These are phyloP conservation scores for Papiliotrema nemorosa DNA, from an alignment of 1,284 basidiomycete species.

Conservation along the genomic window DNA sequence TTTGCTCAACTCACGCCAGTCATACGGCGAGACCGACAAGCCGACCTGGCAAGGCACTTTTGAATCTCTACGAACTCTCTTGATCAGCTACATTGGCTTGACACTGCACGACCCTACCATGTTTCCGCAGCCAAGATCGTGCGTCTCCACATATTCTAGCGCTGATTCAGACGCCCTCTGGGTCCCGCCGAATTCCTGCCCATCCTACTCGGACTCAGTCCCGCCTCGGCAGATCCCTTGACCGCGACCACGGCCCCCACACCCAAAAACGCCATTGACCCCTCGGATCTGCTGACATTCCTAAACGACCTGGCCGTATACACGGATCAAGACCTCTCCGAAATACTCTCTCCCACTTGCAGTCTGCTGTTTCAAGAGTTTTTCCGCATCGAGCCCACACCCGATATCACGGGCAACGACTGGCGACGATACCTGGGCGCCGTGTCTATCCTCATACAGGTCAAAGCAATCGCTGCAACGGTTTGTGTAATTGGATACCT, in stretches of 20 bases:
- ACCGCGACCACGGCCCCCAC: slow-evolving; percentile 33
- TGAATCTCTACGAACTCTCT: slow-evolving; percentile 69
- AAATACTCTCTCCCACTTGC: slow-evolving; percentile 51
- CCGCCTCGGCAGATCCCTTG: slow-evolving; percentile 54
- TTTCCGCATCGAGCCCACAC: slow-evolving; percentile 42
- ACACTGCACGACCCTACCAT: slow-evolving; percentile 83
- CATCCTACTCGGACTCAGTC: slow-evolving; percentile 65
- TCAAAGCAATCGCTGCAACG: slow-evolving; percentile 79
- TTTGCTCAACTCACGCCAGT: slow-evolving; percentile 48
- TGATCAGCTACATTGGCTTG: slow-evolving; percentile 87
- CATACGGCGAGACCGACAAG: slow-evolving; percentile 61
- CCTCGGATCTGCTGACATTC: slow-evolving; percentile 49
- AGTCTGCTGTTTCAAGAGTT: slow-evolving; percentile 49
- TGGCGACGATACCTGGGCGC: slow-evolving; percentile 88
- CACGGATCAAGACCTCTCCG: slow-evolving; percentile 48
- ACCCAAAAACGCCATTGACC: slow-evolving; percentile 1
- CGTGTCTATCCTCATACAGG: slow-evolving; percentile 70
- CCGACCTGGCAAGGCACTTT: slow-evolving; percentile 61
- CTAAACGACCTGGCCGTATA: slow-evolving; percentile 51
- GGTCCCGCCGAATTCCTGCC: slow-evolving; percentile 74
- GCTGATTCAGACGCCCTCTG: slow-evolving; percentile 56
- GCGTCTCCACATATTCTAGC: slow-evolving; percentile 36
- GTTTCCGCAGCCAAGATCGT: slow-evolving; percentile 83
- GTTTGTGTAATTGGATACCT: slow-evolving; percentile 26
- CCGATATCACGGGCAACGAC: slow-evolving; percentile 49